These are phyloP conservation scores for Ceratocystis diversiconidia DNA, from an alignment of 2,329 filamentous ascomycete species.

Conservation along the genomic window DNA sequence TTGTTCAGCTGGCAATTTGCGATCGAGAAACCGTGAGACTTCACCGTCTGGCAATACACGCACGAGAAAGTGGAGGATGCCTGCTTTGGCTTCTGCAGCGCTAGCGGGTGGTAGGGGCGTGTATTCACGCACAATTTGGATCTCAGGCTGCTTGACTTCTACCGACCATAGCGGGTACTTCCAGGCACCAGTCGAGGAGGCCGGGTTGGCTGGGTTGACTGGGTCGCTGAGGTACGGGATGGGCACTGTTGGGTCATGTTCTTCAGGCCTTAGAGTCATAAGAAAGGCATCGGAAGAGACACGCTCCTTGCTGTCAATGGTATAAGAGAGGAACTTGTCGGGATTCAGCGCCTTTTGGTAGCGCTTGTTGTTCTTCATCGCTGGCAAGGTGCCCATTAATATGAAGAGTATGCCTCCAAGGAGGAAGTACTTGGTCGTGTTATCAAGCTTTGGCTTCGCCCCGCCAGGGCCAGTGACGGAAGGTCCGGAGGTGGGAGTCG, in stretches of 20 bases:
- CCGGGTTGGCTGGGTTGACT: slow-evolving; percentile 11
- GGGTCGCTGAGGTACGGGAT: slow-evolving; percentile 20
- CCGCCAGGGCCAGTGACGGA: neutral
- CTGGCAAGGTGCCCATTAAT: slow-evolving; percentile 13
- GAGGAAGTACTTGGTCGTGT: slow-evolving; percentile 16
- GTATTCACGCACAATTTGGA: slow-evolving; percentile 85
- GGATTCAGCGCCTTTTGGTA: slow-evolving; percentile 35
- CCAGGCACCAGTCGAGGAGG: slow-evolving; percentile 23
- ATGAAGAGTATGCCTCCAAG: slow-evolving; percentile 16
- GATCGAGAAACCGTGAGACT: slow-evolving; percentile 67
- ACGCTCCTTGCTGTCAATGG: slow-evolving; percentile 43
- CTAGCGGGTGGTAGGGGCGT: slow-evolving; percentile 58
- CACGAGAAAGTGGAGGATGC: slow-evolving; percentile 56
- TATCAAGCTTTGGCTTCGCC: slow-evolving; percentile 11
- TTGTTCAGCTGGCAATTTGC: slow-evolving; percentile 44
- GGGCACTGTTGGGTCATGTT: slow-evolving; percentile 15
- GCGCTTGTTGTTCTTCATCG: slow-evolving; percentile 13
- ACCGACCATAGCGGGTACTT: slow-evolving; percentile 64
- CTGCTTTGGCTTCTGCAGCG: slow-evolving; percentile 24
- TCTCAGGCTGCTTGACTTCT: slow-evolving; percentile 83
- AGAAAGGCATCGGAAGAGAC: slow-evolving; percentile 56
- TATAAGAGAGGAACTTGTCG: slow-evolving; percentile 50
- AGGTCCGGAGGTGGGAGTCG: neutral
- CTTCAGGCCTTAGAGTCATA: slow-evolving; percentile 43
- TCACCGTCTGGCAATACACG: slow-evolving; percentile 68